Percentiles rank a stretch among this genome's conserved stretches.
Conservation (phyloP, 257 asterid species). For the Nicotiana attenuata region DNA sequence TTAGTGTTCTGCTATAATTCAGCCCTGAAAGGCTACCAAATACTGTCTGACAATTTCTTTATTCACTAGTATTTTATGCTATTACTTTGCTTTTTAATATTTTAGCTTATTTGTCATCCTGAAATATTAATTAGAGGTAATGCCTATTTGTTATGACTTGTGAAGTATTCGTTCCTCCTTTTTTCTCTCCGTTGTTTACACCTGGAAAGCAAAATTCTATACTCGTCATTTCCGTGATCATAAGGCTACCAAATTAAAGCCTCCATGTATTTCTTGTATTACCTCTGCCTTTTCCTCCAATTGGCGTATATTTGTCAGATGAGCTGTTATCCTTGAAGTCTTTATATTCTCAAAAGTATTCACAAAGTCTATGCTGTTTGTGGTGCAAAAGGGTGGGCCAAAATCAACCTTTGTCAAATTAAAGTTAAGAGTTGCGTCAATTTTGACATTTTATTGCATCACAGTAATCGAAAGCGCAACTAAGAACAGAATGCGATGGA, state of each 20-base stretch:
- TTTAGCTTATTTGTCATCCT: not conserved
- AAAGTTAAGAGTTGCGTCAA: not conserved
- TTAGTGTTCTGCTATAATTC: not conserved
- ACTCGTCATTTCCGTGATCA: not conserved
- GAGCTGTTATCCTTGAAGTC: not conserved
- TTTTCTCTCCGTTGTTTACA: not conserved
- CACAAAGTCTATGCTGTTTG: not conserved
- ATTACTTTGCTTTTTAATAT: not conserved
- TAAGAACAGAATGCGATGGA: not conserved
- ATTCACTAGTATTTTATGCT: not conserved
- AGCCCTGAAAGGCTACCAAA: not conserved
- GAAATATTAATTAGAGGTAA: not conserved
- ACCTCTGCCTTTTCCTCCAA: not conserved
- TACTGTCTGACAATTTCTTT: not conserved
- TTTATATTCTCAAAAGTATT: not conserved
- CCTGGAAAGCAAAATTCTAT: not conserved
- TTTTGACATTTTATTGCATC: not conserved
- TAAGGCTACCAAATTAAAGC: not conserved
- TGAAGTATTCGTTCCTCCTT: not conserved
- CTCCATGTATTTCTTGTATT: not conserved
- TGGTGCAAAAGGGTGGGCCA: not conserved
- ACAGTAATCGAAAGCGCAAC: not conserved
- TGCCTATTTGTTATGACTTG: not conserved
- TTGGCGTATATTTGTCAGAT: not conserved
- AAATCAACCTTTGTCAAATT: not conserved